phyloP scores from a whole-genome alignment of 352 stramenopile species.

The Globisporangium camurandrum region DNA sequence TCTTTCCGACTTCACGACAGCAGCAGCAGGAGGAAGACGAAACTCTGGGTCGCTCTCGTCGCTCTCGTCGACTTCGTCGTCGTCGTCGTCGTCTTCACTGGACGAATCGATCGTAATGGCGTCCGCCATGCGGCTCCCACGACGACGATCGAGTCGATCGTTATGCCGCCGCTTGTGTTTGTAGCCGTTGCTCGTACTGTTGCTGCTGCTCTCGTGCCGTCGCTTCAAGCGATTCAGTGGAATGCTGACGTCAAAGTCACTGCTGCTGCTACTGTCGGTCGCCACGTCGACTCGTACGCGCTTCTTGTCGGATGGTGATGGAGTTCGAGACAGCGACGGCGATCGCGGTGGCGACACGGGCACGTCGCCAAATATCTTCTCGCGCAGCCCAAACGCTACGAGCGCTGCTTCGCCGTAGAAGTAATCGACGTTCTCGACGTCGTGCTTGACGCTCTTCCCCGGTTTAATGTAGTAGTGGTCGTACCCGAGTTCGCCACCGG shows the following conservation, averaged over 20 bases:
- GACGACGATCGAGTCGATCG: background rate
- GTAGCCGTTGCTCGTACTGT: constrained; percentile 1
- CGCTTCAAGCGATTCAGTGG: too few relatives aligned
- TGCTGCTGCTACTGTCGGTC: constrained; percentile 10
- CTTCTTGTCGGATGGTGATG: background rate
- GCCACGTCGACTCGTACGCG: constrained; percentile 14
- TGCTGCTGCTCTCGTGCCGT: constrained; percentile 10
- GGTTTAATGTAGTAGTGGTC: constrained; percentile 41
- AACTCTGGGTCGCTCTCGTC: constrained; percentile 11
- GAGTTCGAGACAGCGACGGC: constrained; percentile 1
- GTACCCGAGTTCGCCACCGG: constrained; percentile 23
- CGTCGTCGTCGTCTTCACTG: too few relatives aligned
- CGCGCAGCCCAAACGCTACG: constrained; percentile 19
- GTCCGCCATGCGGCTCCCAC: background rate
- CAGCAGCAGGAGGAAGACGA: background rate
- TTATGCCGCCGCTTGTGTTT: constrained; percentile 3
- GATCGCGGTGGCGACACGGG: background rate
- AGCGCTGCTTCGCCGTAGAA: constrained; percentile 34
- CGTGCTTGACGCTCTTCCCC: constrained; percentile 16
- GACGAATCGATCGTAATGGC: too few relatives aligned
- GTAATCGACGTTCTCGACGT: constrained; percentile 25
- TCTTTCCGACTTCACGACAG: too few relatives aligned
- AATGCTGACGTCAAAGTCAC: constrained; percentile 2
- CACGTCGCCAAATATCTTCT: constrained; percentile 26
- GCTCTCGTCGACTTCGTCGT: constrained; percentile 12